Evolutionary conservation across 2,329 filamentous ascomycete species (phyloP).

Genomic region (Nemania bipapillata): DNA sequence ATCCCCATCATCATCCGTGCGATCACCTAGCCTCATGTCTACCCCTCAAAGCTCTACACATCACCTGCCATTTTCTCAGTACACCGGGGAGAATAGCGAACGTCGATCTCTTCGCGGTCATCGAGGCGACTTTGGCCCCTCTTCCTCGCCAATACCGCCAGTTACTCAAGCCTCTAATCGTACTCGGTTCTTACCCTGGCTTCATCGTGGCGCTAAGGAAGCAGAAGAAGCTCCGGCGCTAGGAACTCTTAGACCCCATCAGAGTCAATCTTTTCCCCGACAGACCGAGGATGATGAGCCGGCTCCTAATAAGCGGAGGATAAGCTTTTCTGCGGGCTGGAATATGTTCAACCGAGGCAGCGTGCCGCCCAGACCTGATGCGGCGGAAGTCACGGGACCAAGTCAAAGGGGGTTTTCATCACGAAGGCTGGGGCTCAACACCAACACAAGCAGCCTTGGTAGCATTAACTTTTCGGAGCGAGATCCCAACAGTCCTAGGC

Average conservation of each 20-base stretch:
- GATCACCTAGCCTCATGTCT: conserved; percentile 67
- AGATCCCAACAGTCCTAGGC: conserved; percentile 70
- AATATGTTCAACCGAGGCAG: conserved; percentile 67
- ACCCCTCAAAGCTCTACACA: conserved; percentile 71
- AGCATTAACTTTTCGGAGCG: conserved; percentile 63
- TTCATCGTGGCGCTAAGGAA: conserved; percentile 71
- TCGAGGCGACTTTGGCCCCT: conserved; percentile 49
- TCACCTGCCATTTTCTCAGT: conserved; percentile 66
- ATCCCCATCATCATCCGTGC: conserved; percentile 69
- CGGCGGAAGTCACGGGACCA: conserved; percentile 51
- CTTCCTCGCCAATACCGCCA: conserved; percentile 57
- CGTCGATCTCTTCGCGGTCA: conserved; percentile 55
- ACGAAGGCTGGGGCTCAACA: conserved; percentile 43
- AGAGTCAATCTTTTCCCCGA: conserved; percentile 81
- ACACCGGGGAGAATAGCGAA: conserved; percentile 59
- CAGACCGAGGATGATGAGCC: conserved; percentile 67
- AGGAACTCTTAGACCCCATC: conserved; percentile 74
- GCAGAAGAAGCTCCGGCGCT: conserved; percentile 69
- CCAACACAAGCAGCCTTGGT: conserved; percentile 61
- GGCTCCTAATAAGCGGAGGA: conserved; percentile 64
- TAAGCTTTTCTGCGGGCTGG: conserved; percentile 68
- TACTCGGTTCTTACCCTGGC: conserved; percentile 65
- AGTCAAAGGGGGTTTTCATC: conserved; percentile 46
- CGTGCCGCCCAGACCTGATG: conserved; percentile 54
- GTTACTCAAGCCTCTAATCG: conserved; percentile 58